Evolutionary conservation across 163 green algal species (phyloP).

Genomic region (Chlorella variabilis): DNA sequence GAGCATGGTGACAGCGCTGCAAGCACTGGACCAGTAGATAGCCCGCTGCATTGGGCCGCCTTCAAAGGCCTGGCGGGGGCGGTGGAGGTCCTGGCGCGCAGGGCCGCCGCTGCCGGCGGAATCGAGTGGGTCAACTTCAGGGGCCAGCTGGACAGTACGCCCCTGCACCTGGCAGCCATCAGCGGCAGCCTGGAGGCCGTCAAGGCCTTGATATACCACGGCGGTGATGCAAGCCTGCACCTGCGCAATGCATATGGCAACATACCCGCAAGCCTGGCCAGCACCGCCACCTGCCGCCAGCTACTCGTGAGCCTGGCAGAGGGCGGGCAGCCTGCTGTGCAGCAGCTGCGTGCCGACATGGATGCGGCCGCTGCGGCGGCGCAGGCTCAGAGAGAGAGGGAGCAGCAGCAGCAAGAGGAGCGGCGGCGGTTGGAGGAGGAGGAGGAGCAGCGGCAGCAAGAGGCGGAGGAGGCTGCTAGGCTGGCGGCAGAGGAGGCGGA

Average conservation of each 20-base stretch:
- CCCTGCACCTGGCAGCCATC: constrained; percentile 1
- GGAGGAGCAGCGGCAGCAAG: background rate
- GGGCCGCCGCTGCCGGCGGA: too few species aligned
- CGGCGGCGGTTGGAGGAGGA: background rate
- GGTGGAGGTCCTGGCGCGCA: background rate
- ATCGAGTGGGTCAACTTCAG: background rate
- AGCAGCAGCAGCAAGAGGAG: constrained; percentile 19
- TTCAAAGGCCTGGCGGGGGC: background rate
- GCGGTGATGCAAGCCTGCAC: background rate
- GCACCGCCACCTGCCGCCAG: background rate
- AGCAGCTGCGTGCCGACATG: constrained; percentile 2
- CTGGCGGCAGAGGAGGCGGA: constrained; percentile 12
- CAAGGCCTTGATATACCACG: constrained; percentile 9
- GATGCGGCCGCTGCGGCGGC: background rate
- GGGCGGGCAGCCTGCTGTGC: background rate
- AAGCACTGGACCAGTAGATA: background rate
- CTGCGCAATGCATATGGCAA: constrained; percentile 10
- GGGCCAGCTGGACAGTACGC: background rate
- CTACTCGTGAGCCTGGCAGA: constrained; percentile 5
- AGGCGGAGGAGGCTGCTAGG: background rate
- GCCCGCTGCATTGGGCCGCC: background rate
- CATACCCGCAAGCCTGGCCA: background rate
- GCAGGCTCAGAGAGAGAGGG: background rate
- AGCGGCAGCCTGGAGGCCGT: background rate
- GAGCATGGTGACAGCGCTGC: background rate